Evolutionary conservation across 768 basidiomycete genomes (phyloP), one percentile per base, ranked within the genome.

Genomic region (Naganishia onofrii): DNA sequence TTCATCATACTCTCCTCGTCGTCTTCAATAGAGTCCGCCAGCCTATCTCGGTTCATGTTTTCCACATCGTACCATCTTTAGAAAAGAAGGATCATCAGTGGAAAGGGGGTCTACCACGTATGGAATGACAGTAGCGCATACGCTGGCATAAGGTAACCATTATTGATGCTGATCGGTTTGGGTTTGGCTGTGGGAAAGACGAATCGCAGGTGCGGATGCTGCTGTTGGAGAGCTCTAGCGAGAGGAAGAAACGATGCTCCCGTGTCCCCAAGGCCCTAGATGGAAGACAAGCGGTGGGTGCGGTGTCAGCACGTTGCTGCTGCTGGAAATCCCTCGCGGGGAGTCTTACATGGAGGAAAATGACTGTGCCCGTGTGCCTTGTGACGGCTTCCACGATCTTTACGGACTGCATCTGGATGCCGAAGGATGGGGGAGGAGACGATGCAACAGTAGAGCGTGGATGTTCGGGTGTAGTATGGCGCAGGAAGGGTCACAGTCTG

Each of bases 331-430:
- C 36, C 55, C 60, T 5, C 32, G 48, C 7, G 48, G 32, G 19
- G 9, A 26, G n/a, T 73, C 89, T 76, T 79, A 92, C 92, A 85
- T 96, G 93, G 46, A 92, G 82, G 79, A 94, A 92, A 75, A 95
- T 89, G 72, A 94, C 87, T 0, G 91, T 93, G 10, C 91, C 90
- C 12, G 90, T 88, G 80, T 95, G 93, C 72, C 85, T 87, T 51
- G 83, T 76, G 46, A 66, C 42, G 13, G 78, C 71, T 42, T 70
- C 68, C 12, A 75, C 69, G 53, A 69, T 64, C 46, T 72, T 72
- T 15, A 74, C 38, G 8, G 74, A 63, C 38, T 71, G 70, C 42
- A 73, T 67, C 23, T 42, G 48, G 21, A n/a, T 3, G 21, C 23
- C 3, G 48, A 63, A 54, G 23, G 48, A 51, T 36, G 34, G 34